Base-by-base conservation (phyloP, 2,329 filamentous ascomycete genomes). In the Xylaria sp. region DNA sequence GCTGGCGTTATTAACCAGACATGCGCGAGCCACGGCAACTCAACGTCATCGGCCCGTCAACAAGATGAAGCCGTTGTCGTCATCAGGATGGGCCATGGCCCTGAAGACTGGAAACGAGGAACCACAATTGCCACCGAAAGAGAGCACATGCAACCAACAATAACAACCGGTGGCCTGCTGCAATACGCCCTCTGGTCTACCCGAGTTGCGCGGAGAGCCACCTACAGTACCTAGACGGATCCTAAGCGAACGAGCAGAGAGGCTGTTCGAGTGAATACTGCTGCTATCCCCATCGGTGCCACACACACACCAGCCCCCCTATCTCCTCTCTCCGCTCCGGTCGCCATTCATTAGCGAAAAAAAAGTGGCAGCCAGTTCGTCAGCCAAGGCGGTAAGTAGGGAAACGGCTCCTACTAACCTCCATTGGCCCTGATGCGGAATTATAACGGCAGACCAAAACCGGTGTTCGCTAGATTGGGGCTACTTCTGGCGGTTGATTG, bases 11-110 rank as follows among this genome's bases (percentile, higher is more conserved):
- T 70, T 72, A 69, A 68, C 55, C 59, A 63, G 63, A 65, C 65
- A 49, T 68, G 57, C 63, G 65, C 58, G 65, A 56, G 22, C 59
- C 55, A 42, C 51, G 51, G 51, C 68, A 56, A 49, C 67, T 39
- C 69, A 72, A 74, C 73, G 72, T 75, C 73, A 74, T 74, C 71
- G 69, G 69, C 61, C 63, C 65, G 68, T 58, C 61, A 57, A 65
- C 54, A 55, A 61, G 54, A 56, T 66, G 67, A 66, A 27, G 33
- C 53, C 72, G 66, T 72, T 74, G 73, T 73, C 73, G 72, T 75
- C 71, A 73, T 73, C 70, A 65, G 64, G 66, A 68, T 59, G 69
- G 70, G 50, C 10, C 44, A 13, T 10, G 44, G 11, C 15, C 39
- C 39, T n/a, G n/a, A n/a, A n/a, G n/a, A n/a, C n/a, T n/a, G n/a